Evolutionary conservation across 192 early-diverging fungal genomes (phyloP).

Genomic region (Powellomyces hirtus): DNA sequence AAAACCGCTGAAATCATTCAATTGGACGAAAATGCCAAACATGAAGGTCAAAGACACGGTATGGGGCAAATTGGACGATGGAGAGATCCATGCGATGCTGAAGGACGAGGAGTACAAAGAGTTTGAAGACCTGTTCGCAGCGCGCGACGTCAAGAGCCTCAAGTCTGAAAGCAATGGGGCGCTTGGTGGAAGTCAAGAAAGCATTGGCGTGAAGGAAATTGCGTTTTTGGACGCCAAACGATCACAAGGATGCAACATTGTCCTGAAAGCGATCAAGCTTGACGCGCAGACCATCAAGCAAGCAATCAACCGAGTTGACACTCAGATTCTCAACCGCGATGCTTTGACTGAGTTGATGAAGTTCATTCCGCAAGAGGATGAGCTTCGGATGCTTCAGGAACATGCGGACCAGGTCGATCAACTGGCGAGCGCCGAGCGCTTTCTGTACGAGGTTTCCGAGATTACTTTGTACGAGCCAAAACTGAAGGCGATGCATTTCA

Average conservation of each 20-base stretch:
- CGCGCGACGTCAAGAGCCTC: conserved; percentile 28
- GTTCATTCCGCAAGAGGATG: conserved; percentile 49
- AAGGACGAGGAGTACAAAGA: conserved; percentile 38
- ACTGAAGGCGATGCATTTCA: conserved; percentile 48
- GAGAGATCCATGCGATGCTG: conserved; percentile 34
- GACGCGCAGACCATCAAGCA: conserved; percentile 35
- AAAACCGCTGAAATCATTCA: conserved; percentile 56
- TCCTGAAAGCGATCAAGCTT: conserved; percentile 50
- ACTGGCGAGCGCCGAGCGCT: conserved; percentile 45
- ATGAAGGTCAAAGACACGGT: conserved; percentile 48
- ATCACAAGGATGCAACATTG: conserved; percentile 42
- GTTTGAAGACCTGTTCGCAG: conserved; percentile 54
- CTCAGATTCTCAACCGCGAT: conserved; percentile 29
- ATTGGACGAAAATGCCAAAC: conserved; percentile 56
- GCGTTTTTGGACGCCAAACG: conserved; percentile 52
- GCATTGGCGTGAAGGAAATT: conserved; percentile 39
- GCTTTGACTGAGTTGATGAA: conserved; percentile 45
- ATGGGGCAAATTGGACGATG: conserved; percentile 46
- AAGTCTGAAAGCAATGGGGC: conserved; percentile 4
- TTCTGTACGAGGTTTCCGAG: conserved; percentile 43
- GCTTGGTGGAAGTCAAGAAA: conserved; percentile 25
- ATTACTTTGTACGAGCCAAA: conserved; percentile 44
- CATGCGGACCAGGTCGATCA: conserved; percentile 44
- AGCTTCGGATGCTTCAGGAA: conserved; percentile 35
- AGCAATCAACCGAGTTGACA: conserved; percentile 37